Conservation (phyloP, 2,329 filamentous ascomycete species). For the Fusarium sp. region DNA sequence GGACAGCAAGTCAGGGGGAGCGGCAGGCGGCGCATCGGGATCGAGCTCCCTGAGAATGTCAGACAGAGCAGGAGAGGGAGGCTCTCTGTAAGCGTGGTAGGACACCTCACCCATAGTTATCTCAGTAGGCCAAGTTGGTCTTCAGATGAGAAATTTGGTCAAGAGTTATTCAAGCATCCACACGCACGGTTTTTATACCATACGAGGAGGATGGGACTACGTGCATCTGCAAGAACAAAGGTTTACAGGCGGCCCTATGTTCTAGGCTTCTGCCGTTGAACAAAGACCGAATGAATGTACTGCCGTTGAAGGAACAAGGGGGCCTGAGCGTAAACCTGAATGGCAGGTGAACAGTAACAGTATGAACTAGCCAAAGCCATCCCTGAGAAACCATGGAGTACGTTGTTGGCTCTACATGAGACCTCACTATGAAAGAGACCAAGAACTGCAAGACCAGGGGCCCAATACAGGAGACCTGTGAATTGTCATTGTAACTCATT, state of each 20-base stretch:
- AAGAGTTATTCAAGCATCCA: background rate
- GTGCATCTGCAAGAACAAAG: conserved; percentile 8
- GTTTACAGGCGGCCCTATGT: background rate
- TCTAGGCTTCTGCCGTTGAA: conserved; percentile 5
- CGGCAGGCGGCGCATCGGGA: conserved; percentile 9
- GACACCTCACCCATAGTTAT: conserved; percentile 1
- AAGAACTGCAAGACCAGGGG: conserved; percentile 7
- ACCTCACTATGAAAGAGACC: conserved; percentile 6
- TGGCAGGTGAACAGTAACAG: background rate
- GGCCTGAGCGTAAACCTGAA: background rate
- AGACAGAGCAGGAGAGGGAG: conserved; percentile 1
- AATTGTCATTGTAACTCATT: conserved; percentile 27
- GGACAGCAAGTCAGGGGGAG: conserved; percentile 31
- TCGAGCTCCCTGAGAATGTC: conserved; percentile 6
- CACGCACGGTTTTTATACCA: conserved; percentile 11
- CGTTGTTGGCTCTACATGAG: background rate
- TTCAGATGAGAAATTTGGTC: background rate
- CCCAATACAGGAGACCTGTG: conserved; percentile 1
- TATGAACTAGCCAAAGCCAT: background rate
- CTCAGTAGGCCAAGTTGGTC: background rate
- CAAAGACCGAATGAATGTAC: conserved; percentile 3
- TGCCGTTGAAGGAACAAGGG: background rate
- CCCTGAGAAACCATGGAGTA: background rate
- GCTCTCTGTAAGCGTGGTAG: background rate
- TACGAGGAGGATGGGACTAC: background rate